These are phyloP conservation scores for Cyberlindnera petersonii DNA, from an alignment of 805 yeast species.

Conservation along the genomic window DNA sequence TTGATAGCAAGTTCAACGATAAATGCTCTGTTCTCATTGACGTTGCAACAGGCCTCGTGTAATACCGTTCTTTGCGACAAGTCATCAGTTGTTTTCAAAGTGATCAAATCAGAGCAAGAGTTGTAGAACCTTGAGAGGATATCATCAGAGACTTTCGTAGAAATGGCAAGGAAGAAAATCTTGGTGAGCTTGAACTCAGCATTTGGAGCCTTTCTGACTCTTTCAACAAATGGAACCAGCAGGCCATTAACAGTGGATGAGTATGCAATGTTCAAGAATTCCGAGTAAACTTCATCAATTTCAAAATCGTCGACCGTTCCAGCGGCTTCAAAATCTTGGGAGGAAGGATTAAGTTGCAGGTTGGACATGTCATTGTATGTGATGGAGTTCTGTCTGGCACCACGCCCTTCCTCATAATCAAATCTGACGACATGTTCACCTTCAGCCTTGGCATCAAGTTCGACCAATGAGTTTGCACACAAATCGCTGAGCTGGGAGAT, in stretches of 20 bases:
- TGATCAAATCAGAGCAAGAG: constrained; percentile 41
- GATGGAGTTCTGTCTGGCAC: constrained; percentile 14
- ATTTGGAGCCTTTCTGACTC: constrained; percentile 37
- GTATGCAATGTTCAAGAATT: constrained; percentile 53
- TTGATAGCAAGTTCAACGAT: constrained; percentile 23
- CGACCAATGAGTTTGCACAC: constrained; percentile 60
- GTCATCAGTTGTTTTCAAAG: constrained; percentile 64
- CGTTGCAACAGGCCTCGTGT: constrained; percentile 53
- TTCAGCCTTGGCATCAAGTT: constrained; percentile 66
- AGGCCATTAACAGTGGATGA: constrained; percentile 35
- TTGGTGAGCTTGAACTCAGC: constrained; percentile 53
- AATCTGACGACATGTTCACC: constrained; percentile 37
- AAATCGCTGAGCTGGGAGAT: constrained; percentile 80
- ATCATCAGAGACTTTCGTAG: constrained; percentile 58
- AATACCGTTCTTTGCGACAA: constrained; percentile 67
- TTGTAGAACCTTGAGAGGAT: constrained; percentile 44
- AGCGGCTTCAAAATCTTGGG: constrained; percentile 1
- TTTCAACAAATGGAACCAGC: constrained; percentile 42
- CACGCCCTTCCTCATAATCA: constrained; percentile 21
- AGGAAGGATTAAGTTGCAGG: constrained; percentile 14
- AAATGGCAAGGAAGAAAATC: constrained; percentile 65
- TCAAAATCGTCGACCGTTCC: constrained; percentile 36
- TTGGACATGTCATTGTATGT: constrained; percentile 22
- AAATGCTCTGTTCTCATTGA: constrained; percentile 21
- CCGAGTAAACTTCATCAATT: constrained; percentile 67